phyloP scores from a whole-genome alignment of 108 stramenopile genomes.

The Licmophora abbreviata region DNA sequence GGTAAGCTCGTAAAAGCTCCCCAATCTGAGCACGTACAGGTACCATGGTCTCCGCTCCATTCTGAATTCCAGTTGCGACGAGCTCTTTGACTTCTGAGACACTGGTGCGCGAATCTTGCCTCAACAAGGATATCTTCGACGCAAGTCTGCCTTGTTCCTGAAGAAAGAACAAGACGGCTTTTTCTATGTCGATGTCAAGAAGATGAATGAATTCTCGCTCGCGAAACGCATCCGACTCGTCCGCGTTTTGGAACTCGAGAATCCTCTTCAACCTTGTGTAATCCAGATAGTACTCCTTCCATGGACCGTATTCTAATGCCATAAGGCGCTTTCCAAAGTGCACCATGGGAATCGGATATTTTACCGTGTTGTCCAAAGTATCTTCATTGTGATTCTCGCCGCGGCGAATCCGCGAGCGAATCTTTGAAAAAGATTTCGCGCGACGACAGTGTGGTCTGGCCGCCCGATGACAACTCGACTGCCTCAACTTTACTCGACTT shows the following conservation, averaged over 20 bases:
- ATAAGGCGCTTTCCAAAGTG: constrained; percentile 48
- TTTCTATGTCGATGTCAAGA: constrained; percentile 61
- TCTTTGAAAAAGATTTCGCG: too few relatives aligned
- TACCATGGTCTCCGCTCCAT: not conserved
- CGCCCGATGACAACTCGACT: too few relatives aligned
- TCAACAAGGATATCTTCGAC: not conserved
- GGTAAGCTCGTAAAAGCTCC: constrained; percentile 13
- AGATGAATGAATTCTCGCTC: constrained; percentile 5
- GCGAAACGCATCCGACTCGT: not conserved
- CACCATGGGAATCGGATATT: too few relatives aligned
- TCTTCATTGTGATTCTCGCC: too few relatives aligned
- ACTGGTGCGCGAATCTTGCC: not conserved
- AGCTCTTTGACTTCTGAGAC: not conserved
- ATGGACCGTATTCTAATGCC: constrained; percentile 23
- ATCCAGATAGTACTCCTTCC: constrained; percentile 45
- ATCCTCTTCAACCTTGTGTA: constrained; percentile 42
- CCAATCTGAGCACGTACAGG: constrained; percentile 12
- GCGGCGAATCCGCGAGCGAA: too few relatives aligned
- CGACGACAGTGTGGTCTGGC: too few relatives aligned
- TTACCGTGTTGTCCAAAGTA: too few relatives aligned
- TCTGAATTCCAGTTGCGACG: not conserved
- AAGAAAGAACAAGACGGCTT: constrained; percentile 54
- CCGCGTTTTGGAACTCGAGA: constrained; percentile 9
- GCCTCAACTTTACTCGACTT: too few relatives aligned
- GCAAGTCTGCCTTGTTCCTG: constrained; percentile 41